These are phyloP conservation scores for Mycena albidolilacea DNA, from an alignment of 768 basidiomycete genomes.

Conservation along the genomic window DNA sequence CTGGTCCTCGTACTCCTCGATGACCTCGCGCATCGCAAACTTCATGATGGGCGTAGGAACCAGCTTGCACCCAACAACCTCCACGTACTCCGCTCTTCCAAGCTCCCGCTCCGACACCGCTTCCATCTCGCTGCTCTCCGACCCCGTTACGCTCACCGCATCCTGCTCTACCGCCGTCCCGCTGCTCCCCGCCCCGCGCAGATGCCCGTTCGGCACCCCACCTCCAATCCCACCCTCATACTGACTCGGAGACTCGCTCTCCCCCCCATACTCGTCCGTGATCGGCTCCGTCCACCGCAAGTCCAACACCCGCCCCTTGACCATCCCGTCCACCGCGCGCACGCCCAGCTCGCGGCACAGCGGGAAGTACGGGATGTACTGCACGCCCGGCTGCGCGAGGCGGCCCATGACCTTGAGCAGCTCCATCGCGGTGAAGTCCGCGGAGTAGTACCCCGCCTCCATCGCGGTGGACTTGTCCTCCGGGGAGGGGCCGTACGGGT, in stretches of 20 bases:
- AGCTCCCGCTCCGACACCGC: constrained; percentile 58
- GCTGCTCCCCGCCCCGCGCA: constrained; percentile 50
- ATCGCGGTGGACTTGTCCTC: constrained; percentile 48
- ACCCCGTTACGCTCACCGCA: constrained; percentile 40
- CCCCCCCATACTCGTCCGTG: constrained; percentile 65
- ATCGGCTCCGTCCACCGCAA: constrained; percentile 84
- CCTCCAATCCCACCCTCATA: too few species aligned
- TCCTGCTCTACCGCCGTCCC: constrained; percentile 58
- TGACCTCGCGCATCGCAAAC: constrained; percentile 87
- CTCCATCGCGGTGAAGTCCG: constrained; percentile 85
- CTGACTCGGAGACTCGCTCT: constrained; percentile 32
- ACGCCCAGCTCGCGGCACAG: constrained; percentile 90
- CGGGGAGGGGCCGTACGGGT: constrained; percentile 46
- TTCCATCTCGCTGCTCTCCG: constrained; percentile 44
- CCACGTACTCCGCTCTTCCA: constrained; percentile 66
- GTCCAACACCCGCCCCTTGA: constrained; percentile 82
- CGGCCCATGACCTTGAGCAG: constrained; percentile 87
- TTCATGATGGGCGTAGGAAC: constrained; percentile 88
- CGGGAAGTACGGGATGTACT: constrained; percentile 83
- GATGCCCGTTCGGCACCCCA: constrained; percentile 35
- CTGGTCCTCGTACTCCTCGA: constrained; percentile 86
- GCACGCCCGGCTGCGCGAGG: constrained; percentile 74
- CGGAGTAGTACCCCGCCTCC: constrained; percentile 63
- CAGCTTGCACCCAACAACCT: constrained; percentile 82
- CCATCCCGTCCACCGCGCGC: constrained; percentile 87